Percentiles rank a stretch among this genome's conserved stretches.
Evolutionary conservation across 441 rosid species (phyloP).

Genomic region (Eruca vesicaria): DNA sequence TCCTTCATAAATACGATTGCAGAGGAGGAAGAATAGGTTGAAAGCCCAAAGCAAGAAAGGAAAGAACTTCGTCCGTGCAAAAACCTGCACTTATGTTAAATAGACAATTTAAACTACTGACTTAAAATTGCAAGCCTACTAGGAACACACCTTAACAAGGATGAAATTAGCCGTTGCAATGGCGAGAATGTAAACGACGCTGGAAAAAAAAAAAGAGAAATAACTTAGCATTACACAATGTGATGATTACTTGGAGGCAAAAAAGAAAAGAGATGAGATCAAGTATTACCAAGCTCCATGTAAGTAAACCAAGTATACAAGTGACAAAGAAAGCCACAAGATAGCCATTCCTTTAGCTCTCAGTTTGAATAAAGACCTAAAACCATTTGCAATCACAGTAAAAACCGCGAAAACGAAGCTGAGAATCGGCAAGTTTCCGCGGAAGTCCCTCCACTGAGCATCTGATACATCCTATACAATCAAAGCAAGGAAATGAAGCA

Average conservation of each 20-base stretch:
- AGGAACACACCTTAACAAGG: slow-evolving; percentile 65
- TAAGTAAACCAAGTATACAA: slow-evolving; percentile 63
- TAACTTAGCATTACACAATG: no score
- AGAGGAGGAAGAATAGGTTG: slow-evolving; percentile 74
- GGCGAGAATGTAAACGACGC: slow-evolving; percentile 58
- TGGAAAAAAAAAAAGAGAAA: slow-evolving; percentile 16
- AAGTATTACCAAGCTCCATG: slow-evolving; percentile 81
- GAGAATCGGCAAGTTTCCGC: slow-evolving; percentile 74
- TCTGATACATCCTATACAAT: slow-evolving; percentile 75
- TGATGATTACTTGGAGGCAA: neutral
- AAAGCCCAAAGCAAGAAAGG: slow-evolving; percentile 61
- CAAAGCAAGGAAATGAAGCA: neutral
- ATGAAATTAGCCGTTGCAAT: slow-evolving; percentile 71
- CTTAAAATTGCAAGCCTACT: neutral
- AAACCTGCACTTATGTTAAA: slow-evolving; percentile 42
- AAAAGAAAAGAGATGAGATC: neutral
- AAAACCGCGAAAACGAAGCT: slow-evolving; percentile 61
- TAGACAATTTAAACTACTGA: neutral
- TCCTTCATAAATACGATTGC: slow-evolving; percentile 85
- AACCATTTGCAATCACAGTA: slow-evolving; percentile 46
- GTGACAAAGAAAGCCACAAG: slow-evolving; percentile 73
- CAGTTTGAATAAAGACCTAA: slow-evolving; percentile 43
- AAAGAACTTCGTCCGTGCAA: slow-evolving; percentile 60
- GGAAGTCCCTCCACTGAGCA: slow-evolving; percentile 93
- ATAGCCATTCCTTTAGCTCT: slow-evolving; percentile 71